Conservation (phyloP, 768 basidiomycete genomes). For the Leucocoprinus leucothites region DNA sequence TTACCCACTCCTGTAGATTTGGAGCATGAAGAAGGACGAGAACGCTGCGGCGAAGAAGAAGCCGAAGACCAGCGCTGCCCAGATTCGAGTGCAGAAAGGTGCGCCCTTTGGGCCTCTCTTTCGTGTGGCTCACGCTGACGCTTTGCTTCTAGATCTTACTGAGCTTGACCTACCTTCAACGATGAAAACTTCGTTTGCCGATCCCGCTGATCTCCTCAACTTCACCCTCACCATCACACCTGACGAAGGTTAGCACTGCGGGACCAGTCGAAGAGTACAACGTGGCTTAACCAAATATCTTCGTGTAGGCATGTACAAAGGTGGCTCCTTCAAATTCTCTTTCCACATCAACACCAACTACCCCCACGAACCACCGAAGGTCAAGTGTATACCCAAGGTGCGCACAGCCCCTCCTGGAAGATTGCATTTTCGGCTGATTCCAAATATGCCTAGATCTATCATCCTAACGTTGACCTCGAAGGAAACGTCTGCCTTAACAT, state of each 20-base stretch:
- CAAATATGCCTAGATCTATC: conserved; percentile 74
- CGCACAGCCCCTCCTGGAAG: conserved; percentile 20
- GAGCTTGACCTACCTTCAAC: conserved; percentile 95
- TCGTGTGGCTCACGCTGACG: conserved; percentile 2
- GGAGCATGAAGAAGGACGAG: conserved; percentile 99
- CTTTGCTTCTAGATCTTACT: conserved; percentile 70
- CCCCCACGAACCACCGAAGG: conserved; percentile 98
- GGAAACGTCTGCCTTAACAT: conserved; percentile 99
- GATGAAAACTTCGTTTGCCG: conserved; percentile 93
- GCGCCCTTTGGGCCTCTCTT: conserved; percentile 17
- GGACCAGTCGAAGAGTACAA: not conserved
- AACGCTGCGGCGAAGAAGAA: conserved; percentile 96
- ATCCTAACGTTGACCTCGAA: conserved; percentile 97
- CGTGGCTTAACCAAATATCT: not conserved
- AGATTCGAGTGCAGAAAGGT: conserved; percentile 99
- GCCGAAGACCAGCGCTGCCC: conserved; percentile 97
- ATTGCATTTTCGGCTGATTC: conserved; percentile 10
- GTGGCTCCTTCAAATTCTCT: conserved; percentile 89
- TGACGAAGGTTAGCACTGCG: conserved; percentile 75
- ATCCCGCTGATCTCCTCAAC: conserved; percentile 93
- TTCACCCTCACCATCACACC: conserved; percentile 94
- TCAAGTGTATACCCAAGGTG: conserved; percentile 94
- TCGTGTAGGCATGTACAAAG: conserved; percentile 91
- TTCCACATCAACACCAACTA: conserved; percentile 97
- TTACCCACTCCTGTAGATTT: conserved; percentile 60